A percentile compares a stretch with the other conserved stretches of the same genome.
Conservation (phyloP, 2,329 filamentous ascomycete genomes). For the Paraconiothyrium brasiliense region DNA sequence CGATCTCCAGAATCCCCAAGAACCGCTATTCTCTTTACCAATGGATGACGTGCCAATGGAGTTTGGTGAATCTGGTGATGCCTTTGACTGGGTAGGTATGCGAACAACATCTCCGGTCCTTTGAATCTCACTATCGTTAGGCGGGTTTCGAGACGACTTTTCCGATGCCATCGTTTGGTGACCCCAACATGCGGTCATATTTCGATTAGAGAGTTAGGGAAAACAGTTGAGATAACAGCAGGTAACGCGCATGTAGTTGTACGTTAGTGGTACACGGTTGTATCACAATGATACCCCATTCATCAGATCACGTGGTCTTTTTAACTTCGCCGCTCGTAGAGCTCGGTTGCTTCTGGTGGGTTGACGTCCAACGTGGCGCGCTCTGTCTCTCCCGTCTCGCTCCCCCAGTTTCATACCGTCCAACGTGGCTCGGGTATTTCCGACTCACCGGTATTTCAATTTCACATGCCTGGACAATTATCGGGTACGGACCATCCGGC, state of each 20-base stretch:
- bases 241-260: neutral
- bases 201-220: constrained; percentile 3
- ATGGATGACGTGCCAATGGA: constrained; percentile 35
- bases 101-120: neutral
- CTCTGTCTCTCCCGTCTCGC: neutral
- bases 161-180: constrained; percentile 19
- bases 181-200: constrained; percentile 8
- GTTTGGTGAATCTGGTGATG: constrained; percentile 33
- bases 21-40: constrained; percentile 21
- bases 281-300: neutral
- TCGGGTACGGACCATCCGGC: neutral
- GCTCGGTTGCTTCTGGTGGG: neutral
- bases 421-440: neutral
- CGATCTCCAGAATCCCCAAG: constrained; percentile 22
- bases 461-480: neutral
- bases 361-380: neutral
- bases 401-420: neutral
- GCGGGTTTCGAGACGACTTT: constrained; percentile 24
- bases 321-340: neutral
- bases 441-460: neutral
- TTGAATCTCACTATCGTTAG: constrained; percentile 15
- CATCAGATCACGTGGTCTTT: neutral
- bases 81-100: constrained; percentile 38
- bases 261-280: neutral
- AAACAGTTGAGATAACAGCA: neutral